Evolutionary conservation across 1,139 yeast genomes (phyloP).

Genomic region (Suhomyces kunorum): DNA sequence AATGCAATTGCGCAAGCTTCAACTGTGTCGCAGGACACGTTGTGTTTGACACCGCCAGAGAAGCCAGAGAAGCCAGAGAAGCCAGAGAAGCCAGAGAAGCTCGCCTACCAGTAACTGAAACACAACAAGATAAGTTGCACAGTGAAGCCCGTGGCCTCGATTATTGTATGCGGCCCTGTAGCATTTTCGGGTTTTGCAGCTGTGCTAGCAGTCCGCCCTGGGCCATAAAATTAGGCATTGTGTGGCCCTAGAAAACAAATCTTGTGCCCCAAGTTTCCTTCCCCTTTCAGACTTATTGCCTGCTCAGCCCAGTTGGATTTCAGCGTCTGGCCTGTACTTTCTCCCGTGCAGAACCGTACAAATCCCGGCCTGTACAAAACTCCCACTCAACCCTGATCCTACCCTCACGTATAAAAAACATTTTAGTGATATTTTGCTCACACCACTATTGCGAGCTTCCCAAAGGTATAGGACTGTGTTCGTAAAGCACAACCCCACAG

Average conservation of each 20-base stretch:
- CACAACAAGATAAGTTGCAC: too few relatives aligned
- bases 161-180: too few relatives aligned
- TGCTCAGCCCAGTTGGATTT: too few relatives aligned
- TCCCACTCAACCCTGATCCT: background rate
- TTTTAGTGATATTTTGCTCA: background rate
- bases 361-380: background rate
- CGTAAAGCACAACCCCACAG: background rate
- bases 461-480: background rate
- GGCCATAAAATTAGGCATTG: background rate
- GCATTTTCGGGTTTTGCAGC: background rate
- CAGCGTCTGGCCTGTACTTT: too few relatives aligned
- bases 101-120: too few relatives aligned
- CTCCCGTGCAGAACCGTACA: too few relatives aligned
- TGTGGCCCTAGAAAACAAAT: too few relatives aligned
- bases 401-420: conserved; percentile 1
- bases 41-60: too few relatives aligned
- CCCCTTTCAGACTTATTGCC: too few relatives aligned
- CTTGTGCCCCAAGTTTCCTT: background rate
- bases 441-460: background rate
- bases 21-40: too few relatives aligned
- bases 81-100: background rate
- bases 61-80: background rate
- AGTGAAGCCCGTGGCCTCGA: too few relatives aligned
- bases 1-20: too few relatives aligned
- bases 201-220: background rate